phyloP scores from a whole-genome alignment of 352 stramenopile genomes.

The Phytophthora pini region DNA sequence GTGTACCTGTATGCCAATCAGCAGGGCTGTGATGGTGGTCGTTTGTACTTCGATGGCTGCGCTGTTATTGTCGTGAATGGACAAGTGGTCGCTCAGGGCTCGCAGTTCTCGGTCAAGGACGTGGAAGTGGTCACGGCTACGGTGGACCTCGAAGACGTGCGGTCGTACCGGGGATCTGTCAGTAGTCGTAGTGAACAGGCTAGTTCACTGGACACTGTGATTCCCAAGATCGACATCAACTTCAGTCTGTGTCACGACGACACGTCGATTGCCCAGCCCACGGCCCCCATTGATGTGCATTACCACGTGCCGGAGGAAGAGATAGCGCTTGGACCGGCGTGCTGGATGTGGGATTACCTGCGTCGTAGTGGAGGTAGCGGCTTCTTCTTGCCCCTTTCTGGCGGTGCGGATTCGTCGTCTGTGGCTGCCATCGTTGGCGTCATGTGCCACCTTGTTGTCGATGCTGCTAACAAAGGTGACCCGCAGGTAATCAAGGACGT shows the following conservation, averaged over 20 bases:
- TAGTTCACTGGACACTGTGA: conserved; percentile 67
- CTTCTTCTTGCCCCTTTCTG: conserved; percentile 98
- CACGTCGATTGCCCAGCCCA: conserved; percentile 42
- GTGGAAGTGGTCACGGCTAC: conserved; percentile 97
- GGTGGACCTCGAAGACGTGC: conserved; percentile 98
- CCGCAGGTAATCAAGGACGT: conserved; percentile 87
- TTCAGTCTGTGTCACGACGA: conserved; percentile 85
- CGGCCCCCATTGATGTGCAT: conserved; percentile 66
- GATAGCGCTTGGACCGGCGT: conserved; percentile 96
- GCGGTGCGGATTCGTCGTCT: conserved; percentile 96
- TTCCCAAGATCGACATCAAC: conserved; percentile 76
- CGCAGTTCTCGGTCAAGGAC: conserved; percentile 97
- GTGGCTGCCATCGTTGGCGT: conserved; percentile 97
- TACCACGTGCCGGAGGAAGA: conserved; percentile 96
- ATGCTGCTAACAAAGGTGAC: conserved; percentile 84
- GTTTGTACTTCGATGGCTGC: conserved; percentile 98
- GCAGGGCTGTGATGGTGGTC: conserved; percentile 96
- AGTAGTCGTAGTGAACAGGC: conserved; percentile 96
- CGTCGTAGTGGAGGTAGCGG: conserved; percentile 82
- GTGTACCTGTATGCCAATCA: conserved; percentile 99
- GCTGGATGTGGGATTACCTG: conserved; percentile 99
- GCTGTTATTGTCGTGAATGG: conserved; percentile 98
- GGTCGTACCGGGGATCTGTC: conserved; percentile 94
- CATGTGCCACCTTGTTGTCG: conserved; percentile 96
- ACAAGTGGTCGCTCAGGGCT: conserved; percentile 94